These are phyloP conservation scores for Trichoderma orchidacearum DNA, from an alignment of 495 filamentous ascomycete genomes.

Conservation along the genomic window DNA sequence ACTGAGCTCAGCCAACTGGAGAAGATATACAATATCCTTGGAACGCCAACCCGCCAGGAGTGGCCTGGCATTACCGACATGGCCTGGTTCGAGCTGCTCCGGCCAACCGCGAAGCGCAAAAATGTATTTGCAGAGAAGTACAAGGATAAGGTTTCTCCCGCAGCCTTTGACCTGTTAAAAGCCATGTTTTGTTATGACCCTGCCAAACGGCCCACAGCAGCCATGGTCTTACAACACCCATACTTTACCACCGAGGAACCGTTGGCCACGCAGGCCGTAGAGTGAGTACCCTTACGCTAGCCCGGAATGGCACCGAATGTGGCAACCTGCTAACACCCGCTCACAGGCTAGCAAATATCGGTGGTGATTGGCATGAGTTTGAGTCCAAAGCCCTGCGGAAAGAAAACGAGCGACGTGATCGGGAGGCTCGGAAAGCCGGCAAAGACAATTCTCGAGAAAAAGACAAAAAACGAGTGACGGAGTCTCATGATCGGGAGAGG, in stretches of 20 bases:
- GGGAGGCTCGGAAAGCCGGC: constrained; percentile 47
- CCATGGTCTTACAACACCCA: constrained; percentile 73
- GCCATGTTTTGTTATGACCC: constrained; percentile 85
- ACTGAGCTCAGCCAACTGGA: constrained; percentile 92
- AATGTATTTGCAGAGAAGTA: constrained; percentile 78
- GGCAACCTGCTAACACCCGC: not conserved
- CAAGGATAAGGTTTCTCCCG: constrained; percentile 52
- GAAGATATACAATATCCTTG: constrained; percentile 86
- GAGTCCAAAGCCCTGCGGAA: constrained; percentile 92
- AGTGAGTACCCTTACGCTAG: too few relatives aligned
- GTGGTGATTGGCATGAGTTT: constrained; percentile 98
- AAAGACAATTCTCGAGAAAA: constrained; percentile 33
- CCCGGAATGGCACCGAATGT: too few relatives aligned
- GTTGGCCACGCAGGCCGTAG: constrained; percentile 58
- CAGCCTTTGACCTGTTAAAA: constrained; percentile 68
- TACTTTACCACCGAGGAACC: constrained; percentile 86
- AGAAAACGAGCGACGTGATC: constrained; percentile 69
- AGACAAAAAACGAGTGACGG: constrained; percentile 33
- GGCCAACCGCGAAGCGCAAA: constrained; percentile 58
- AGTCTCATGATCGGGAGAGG: constrained; percentile 16
- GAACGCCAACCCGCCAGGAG: constrained; percentile 68
- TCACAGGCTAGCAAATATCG: constrained; percentile 58
- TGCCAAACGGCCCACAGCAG: constrained; percentile 65
- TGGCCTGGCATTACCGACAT: constrained; percentile 86
- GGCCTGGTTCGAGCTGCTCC: constrained; percentile 89